Evolutionary conservation across 2,329 filamentous ascomycete genomes (phyloP), one percentile per base, ranked within the genome.

Genomic region (Fusarium gaditjirri): DNA sequence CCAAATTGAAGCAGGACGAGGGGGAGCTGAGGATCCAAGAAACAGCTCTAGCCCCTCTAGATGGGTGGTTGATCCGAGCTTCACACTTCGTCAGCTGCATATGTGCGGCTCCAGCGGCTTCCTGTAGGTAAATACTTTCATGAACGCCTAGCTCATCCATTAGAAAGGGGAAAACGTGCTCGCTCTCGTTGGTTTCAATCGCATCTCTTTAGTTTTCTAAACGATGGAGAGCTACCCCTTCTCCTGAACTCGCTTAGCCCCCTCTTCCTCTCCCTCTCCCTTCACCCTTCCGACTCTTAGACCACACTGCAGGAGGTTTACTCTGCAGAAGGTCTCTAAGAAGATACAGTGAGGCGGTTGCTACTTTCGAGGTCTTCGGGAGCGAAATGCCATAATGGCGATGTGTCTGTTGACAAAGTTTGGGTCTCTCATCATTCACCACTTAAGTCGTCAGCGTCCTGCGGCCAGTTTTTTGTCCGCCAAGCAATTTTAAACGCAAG

Each of bases 51-150:
- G 29, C 14, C 52, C 29, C 36, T 23, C 19, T 12, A 50, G 33
- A 53, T 61, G 41, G 43, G 35, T n/a, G 35, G 21, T 29, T 49
- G 46, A 69, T 55, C 47, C 52, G 62, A 47, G 65, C 39, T 58
- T 65, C 35, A 42, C 25, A 27, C 31, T 25, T 19, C 39, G 29
- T 25, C 42, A 23, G n/a, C 54, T 38, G 57, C 38, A 39, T 16
- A 44, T 41, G 42, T 52, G 33, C 43, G 52, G 39, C 38, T 56
- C 33, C 33, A 61, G 46, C 38, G 46, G 66, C 36, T 35, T 47
- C 29, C 44, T 41, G 44, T 43, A 33, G 33, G 53, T 66, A 25
- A 49, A 33, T 14, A 33, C 8, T 55, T 33, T 19, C 35, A 44
- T 38, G 35, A 19, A 52, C 25, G 41, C 19, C n/a, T 27, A 42